Evolutionary conservation across 306 rosid genomes (phyloP).

Genomic region (Elaeagnus macrophylla): DNA sequence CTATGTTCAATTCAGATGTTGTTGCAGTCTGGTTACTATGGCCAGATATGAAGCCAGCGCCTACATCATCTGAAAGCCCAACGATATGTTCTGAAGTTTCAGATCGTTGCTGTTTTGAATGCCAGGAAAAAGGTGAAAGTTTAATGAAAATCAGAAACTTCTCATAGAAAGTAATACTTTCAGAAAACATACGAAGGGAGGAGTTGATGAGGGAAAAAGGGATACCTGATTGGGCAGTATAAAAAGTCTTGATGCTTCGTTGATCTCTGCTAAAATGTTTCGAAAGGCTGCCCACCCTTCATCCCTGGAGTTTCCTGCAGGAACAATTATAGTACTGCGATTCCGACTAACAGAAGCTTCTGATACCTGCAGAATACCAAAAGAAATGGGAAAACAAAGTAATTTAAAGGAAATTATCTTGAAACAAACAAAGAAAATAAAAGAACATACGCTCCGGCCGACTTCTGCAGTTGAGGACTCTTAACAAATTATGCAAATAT

Average conservation of each 20-base stretch:
- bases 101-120: slow-evolving; percentile 61
- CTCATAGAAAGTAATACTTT: slow-evolving; percentile 8
- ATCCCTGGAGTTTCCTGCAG: slow-evolving; percentile 89
- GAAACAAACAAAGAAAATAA: slow-evolving; percentile 18
- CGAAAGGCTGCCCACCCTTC: slow-evolving; percentile 99
- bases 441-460: background rate
- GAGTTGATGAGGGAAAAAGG: slow-evolving; percentile 16
- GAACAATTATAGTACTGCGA: slow-evolving; percentile 97
- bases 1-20: slow-evolving; percentile 75
- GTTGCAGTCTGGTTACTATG: slow-evolving; percentile 76
- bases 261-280: slow-evolving; percentile 90
- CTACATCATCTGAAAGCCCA: slow-evolving; percentile 98
- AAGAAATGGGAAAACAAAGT: no score
- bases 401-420: background rate
- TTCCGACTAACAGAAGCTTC: slow-evolving; percentile 99
- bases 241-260: slow-evolving; percentile 95
- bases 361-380: slow-evolving; percentile 49
- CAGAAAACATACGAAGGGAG: slow-evolving; percentile 10
- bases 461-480: background rate
- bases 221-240: slow-evolving; percentile 83
- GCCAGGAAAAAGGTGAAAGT: slow-evolving; percentile 23
- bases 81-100: slow-evolving; percentile 80
- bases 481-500: background rate
- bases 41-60: slow-evolving; percentile 98
- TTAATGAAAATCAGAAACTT: slow-evolving; percentile 19